Base-by-base conservation (phyloP, 1,139 yeast species). In the Pichia sp. region DNA sequence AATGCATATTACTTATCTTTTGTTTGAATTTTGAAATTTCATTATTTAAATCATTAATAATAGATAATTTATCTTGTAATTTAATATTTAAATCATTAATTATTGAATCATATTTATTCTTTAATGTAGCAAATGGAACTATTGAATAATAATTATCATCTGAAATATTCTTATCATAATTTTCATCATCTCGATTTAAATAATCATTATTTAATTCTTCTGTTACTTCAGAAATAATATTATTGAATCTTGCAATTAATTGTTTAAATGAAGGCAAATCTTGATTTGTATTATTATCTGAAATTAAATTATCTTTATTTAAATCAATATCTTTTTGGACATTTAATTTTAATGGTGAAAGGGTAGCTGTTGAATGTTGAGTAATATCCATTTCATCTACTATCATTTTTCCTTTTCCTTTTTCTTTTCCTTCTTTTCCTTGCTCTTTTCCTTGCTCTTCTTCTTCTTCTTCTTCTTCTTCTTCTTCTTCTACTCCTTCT, bases 1-100 rank as follows among this genome's bases (percentile, higher is more conserved):
- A 32, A 31, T 46, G 46, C 43, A 46, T 39, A 25, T 46, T 46
- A 20, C 28, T 39, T 20, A 46, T 36, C 23, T 46, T 42, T 30
- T 34, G 43, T 12, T 37, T 36, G 28, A 36, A 44, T 9, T 37
- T 45, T 10, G 39, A 30, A 6, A 48, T 40, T 20, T 43, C 37
- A 23, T 39, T 43, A n/a, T 46, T 48, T 4, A 48, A 30, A 6
- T 35, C 24, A 22, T 43, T 46, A 16, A 48, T 39, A 8, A 29
- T 30, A 8, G 16, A 12, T 2, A 22, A 6, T 4, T 44, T 28
- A 6, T 39, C 39, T 10, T 39, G 35, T 12, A 41, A 10, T 20
- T 30, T 32, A 5, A 24, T 20, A 16, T 41, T 33, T 4, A 47
- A 23, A 10, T 32, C 25, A 24, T 32, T 41, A 10, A 47, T 41